phyloP scores from a whole-genome alignment of 345 rosid species.

The Excoecaria agallocha region DNA sequence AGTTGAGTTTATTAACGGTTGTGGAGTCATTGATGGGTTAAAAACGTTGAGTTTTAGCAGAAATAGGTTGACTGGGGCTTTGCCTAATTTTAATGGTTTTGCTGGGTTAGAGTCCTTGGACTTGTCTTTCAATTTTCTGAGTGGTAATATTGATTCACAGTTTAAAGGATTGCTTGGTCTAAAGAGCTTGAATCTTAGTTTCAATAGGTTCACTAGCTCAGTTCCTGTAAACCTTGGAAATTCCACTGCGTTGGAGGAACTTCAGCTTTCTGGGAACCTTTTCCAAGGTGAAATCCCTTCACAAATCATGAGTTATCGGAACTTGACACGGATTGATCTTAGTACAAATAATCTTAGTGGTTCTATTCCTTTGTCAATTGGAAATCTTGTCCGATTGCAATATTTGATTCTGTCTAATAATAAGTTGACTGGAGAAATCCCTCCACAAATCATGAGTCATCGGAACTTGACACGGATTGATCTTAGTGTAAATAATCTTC shows the following conservation, averaged over 20 bases:
- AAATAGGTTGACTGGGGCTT: constrained; percentile 37
- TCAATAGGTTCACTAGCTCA: constrained; percentile 37
- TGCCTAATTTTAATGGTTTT: constrained; percentile 52
- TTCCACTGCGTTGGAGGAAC: constrained; percentile 38
- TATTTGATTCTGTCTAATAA: constrained; percentile 38
- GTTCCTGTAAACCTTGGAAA: constrained; percentile 44
- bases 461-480: constrained; percentile 45
- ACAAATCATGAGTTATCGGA: constrained; percentile 32
- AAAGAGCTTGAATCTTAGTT: constrained; percentile 43
- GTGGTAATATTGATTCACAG: constrained; percentile 36
- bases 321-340: constrained; percentile 52
- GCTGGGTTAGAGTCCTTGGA: constrained; percentile 53
- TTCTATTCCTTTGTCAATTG: constrained; percentile 46
- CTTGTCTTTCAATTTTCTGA: constrained; percentile 44
- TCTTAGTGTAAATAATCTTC: constrained; percentile 47
- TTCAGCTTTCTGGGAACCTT: constrained; percentile 38
- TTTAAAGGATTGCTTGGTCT: constrained; percentile 51
- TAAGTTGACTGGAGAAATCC: constrained; percentile 40
- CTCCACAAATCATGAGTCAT: constrained; percentile 34
- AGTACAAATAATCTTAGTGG: constrained; percentile 46
- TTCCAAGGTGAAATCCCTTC: constrained; percentile 51
- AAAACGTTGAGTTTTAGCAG: constrained; percentile 53
- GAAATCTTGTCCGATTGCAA: constrained; percentile 26
- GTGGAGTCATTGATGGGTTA: constrained; percentile 45
- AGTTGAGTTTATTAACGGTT: constrained; percentile 34